phyloP scores from a whole-genome alignment of 73 alveolate species.

The Paramecium bursaria region DNA sequence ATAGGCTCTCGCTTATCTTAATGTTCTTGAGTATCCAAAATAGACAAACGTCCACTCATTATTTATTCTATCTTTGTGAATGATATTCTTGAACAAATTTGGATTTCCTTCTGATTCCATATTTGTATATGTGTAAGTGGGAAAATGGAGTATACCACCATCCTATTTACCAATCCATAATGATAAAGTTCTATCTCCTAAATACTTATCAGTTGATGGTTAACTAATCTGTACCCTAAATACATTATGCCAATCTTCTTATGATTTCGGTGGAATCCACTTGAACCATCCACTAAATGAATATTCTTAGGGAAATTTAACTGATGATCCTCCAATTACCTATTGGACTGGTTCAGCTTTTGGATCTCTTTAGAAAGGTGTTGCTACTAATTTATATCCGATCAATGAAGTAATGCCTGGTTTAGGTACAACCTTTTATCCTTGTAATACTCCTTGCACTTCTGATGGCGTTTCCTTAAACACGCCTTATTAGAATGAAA shows the following conservation, averaged over 20 bases:
- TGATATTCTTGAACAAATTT: slow-evolving; percentile 13
- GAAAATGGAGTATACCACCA: slow-evolving; percentile 47
- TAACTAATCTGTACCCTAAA: slow-evolving; percentile 35
- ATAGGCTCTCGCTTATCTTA: slow-evolving; percentile 10
- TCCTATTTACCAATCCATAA: slow-evolving; percentile 26
- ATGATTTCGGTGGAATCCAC: neutral
- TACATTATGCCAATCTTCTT: slow-evolving; percentile 48
- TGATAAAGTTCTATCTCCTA: slow-evolving; percentile 53
- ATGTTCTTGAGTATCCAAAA: slow-evolving; percentile 50
- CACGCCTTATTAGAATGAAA: no score
- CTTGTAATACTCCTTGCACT: no score
- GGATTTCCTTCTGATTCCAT: slow-evolving; percentile 25
- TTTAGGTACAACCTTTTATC: no score
- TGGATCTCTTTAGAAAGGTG: slow-evolving; percentile 2
- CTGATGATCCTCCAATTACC: neutral
- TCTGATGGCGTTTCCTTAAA: no score
- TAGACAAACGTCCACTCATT: slow-evolving; percentile 46
- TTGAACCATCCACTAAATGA: slow-evolving; percentile 57
- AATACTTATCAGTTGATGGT: slow-evolving; percentile 20
- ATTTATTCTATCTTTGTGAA: neutral
- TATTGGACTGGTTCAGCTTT: slow-evolving; percentile 46
- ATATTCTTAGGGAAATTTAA: slow-evolving; percentile 48
- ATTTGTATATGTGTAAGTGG: slow-evolving; percentile 27
- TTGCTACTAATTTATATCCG: slow-evolving; percentile 1
- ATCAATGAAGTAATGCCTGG: no score